Conservation (phyloP, 768 basidiomycete genomes). For the Leccinum fibrillosum region DNA sequence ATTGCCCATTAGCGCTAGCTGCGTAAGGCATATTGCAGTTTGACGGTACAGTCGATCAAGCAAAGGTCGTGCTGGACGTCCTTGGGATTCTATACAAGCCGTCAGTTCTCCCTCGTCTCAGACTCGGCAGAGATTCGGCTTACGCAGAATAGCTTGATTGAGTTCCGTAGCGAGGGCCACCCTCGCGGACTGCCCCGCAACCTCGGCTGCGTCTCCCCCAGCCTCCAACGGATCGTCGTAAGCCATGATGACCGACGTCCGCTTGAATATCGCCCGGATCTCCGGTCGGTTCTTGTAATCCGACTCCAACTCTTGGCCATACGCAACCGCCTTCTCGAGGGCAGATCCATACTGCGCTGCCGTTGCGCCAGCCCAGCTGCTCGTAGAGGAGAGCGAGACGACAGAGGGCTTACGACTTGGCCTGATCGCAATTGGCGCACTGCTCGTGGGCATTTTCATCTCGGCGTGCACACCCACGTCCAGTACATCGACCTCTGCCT, state of each 20-base stretch:
- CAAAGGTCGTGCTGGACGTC: constrained; percentile 63
- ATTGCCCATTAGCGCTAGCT: constrained; percentile 68
- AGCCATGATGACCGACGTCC: constrained; percentile 77
- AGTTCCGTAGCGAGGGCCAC: constrained; percentile 68
- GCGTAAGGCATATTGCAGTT: constrained; percentile 60
- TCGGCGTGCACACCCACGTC: constrained; percentile 10
- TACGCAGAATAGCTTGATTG: constrained; percentile 81
- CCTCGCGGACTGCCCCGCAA: constrained; percentile 67
- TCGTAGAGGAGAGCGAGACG: constrained; percentile 25
- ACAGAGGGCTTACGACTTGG: constrained; percentile 29
- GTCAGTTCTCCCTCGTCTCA: constrained; percentile 2
- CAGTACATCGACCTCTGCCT: constrained; percentile 30
- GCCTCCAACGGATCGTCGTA: constrained; percentile 71
- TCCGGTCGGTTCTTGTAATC: constrained; percentile 66
- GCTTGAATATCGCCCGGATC: constrained; percentile 64
- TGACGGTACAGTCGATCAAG: constrained; percentile 80
- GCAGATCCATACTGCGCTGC: constrained; percentile 52
- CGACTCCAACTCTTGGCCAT: constrained; percentile 67
- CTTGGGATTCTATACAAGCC: constrained; percentile 62
- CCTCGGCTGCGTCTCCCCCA: constrained; percentile 60
- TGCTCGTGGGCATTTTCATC: constrained; percentile 14
- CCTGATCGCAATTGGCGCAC: constrained; percentile 29
- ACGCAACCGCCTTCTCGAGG: constrained; percentile 63
- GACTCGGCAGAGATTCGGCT: constrained; percentile 22
- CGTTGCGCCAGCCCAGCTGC: constrained; percentile 23